phyloP scores from a whole-genome alignment of 2,329 filamentous ascomycete genomes.

The Cladophialophora carrionii region DNA sequence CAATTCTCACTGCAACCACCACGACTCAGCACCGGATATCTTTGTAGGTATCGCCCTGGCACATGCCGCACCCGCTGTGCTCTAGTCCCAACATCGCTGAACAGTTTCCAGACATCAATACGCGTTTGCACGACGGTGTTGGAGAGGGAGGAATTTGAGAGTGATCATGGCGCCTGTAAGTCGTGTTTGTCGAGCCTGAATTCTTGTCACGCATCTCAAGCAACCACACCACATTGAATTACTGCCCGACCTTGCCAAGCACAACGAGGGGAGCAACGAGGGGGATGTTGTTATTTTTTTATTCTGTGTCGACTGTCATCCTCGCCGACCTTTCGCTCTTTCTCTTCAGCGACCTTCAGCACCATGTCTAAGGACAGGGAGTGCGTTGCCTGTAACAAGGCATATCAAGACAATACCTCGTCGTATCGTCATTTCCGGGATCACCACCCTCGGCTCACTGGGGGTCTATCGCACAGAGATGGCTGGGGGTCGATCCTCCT shows the following conservation, averaged over 20 bases:
- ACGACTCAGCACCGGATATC: background rate
- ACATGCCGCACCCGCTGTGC: background rate
- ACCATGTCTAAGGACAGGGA: background rate
- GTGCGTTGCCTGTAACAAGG: conserved; percentile 15
- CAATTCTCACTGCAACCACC: background rate
- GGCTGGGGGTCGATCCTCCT: background rate
- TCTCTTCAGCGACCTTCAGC: background rate
- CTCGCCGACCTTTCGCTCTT: conserved; percentile 3
- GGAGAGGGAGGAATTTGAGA: background rate
- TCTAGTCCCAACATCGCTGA: background rate
- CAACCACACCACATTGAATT: conserved; percentile 8
- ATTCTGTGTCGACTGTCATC: conserved; percentile 5
- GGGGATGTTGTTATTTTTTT: background rate
- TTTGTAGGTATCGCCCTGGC: background rate
- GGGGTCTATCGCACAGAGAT: background rate
- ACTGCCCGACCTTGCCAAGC: conserved; percentile 7
- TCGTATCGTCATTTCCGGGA: conserved; percentile 20
- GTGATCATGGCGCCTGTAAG: conserved; percentile 31
- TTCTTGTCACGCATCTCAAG: background rate
- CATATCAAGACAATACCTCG: conserved; percentile 3
- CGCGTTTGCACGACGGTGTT: background rate
- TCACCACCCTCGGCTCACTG: conserved; percentile 12
- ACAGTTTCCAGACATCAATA: background rate
- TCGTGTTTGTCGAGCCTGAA: background rate
- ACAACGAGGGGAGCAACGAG: conserved; percentile 3